phyloP scores from a whole-genome alignment of 139 green algal genomes.

The Haematococcus lacustris region DNA sequence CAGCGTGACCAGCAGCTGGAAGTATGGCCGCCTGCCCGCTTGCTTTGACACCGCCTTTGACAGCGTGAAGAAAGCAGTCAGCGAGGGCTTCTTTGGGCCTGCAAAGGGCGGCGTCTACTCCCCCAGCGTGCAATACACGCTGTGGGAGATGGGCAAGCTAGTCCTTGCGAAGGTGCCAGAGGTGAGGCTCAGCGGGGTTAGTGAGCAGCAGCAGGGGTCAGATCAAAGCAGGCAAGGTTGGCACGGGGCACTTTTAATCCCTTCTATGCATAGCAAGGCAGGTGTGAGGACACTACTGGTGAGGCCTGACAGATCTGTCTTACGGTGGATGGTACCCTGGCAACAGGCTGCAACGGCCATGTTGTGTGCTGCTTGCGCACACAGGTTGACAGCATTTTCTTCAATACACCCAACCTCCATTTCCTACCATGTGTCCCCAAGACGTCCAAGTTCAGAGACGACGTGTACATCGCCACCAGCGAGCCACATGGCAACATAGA shows the following conservation, averaged over 20 bases:
- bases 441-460: slow-evolving; percentile 75
- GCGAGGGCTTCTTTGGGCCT: slow-evolving; percentile 75
- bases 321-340: too few relatives aligned
- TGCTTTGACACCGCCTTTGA: slow-evolving; percentile 24
- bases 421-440: slow-evolving; percentile 81
- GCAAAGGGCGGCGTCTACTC: slow-evolving; percentile 75
- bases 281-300: too few relatives aligned
- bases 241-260: neutral
- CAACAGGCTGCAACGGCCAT: too few relatives aligned
- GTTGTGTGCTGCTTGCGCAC: neutral
- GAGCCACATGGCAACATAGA: slow-evolving; percentile 92
- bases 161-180: slow-evolving; percentile 45
- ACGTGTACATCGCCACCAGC: slow-evolving; percentile 88
- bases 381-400: slow-evolving; percentile 69
- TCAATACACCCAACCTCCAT: slow-evolving; percentile 96
- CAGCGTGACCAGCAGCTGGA: slow-evolving; percentile 76
- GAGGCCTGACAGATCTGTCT: too few relatives aligned
- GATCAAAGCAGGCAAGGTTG: too few relatives aligned
- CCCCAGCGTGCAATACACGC: slow-evolving; percentile 86
- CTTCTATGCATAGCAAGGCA: too few relatives aligned
- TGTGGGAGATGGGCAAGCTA: slow-evolving; percentile 75
- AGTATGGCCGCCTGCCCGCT: slow-evolving; percentile 55
- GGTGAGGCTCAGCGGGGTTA: too few relatives aligned
- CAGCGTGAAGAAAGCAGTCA: slow-evolving; percentile 9
- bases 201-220: too few relatives aligned